Base-by-base conservation (phyloP, 2,329 filamentous ascomycete species). In the Talaromyces rugulosus region DNA sequence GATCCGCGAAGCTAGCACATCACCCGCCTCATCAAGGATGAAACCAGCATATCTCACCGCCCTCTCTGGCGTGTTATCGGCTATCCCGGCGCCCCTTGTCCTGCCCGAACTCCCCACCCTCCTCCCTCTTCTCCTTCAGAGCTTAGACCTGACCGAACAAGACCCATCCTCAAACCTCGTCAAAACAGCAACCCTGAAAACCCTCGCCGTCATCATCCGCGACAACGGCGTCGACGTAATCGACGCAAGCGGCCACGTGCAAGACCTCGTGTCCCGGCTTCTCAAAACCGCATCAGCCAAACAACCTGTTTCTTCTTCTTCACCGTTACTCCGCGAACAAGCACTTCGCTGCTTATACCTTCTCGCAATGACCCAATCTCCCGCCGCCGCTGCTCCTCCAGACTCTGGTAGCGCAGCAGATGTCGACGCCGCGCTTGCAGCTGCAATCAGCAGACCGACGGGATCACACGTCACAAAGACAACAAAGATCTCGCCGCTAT, bases 1-100 rank as follows among this genome's bases (percentile, higher is more conserved):
- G 3, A 85, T 87, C 69, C 80, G 79, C 61, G 72, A 74, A 62
- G 68, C 76, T 56, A 77, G 76, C 65, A 59, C 68, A 16, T 56
- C 62, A 5, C 72, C 73, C 18, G 78, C 62, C 8, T 62, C 63
- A n/a, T 58, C 65, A 56, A 67, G 74, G 68, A 61, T 78, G 23
- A 89, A 88, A 72, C 79, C 82, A 54, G 85, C 87, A 64, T 86
- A 87, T 67, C 81, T 89, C 28, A 81, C 87, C 36, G 87, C 87
- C 4, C 78, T 89, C 3, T 83, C 85, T 4, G 86, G 86, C 1
- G 81, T 89, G 14, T 77, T 89, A 47, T 79, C 81, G 56, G 84
- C 83, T 69, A 81, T 88, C 51, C 82, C 86, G 0, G 85, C 86
- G 36, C 75, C 81, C 4, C 80, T 89, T 51, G 80, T 89, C 12